These are phyloP conservation scores for Sextonia rubra DNA, from an alignment of 164 flowering plant species.

Conservation along the genomic window DNA sequence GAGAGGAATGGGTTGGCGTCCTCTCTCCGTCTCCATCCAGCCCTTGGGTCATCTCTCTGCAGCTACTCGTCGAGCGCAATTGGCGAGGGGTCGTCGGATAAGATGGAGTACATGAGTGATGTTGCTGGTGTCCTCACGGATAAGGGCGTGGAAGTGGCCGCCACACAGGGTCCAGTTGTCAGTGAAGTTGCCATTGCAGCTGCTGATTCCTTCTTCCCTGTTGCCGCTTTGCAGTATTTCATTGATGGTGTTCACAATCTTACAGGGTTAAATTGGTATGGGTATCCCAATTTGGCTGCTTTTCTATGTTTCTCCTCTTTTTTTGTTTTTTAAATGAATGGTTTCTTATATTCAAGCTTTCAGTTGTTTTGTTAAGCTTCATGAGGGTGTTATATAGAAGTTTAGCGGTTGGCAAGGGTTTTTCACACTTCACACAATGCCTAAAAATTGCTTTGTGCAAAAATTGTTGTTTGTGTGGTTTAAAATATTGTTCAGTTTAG, in stretches of 20 bases:
- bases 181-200: slow-evolving; percentile 89
- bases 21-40: slow-evolving; percentile 8
- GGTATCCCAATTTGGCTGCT: neutral
- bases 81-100: slow-evolving; percentile 43
- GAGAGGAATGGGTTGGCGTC: slow-evolving; percentile 19
- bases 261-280: slow-evolving; percentile 78
- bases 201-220: slow-evolving; percentile 69
- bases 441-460: no score
- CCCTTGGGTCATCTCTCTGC: slow-evolving; percentile 21
- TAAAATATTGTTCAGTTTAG: no score
- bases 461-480: no score
- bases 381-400: no score
- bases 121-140: slow-evolving; percentile 50
- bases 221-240: slow-evolving; percentile 70
- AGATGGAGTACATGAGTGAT: slow-evolving; percentile 37
- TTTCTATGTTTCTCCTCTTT: neutral
- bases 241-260: slow-evolving; percentile 65
- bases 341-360: no score
- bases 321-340: neutral
- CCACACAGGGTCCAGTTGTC: slow-evolving; percentile 45
- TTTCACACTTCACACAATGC: no score
- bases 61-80: slow-evolving; percentile 54
- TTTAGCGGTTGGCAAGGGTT: no score
- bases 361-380: no score
- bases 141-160: slow-evolving; percentile 34